Percentiles rank a stretch among this genome's conserved stretches.
Evolutionary conservation across 192 early-diverging fungal species (phyloP).

Genomic region (Coemansia sp.): DNA sequence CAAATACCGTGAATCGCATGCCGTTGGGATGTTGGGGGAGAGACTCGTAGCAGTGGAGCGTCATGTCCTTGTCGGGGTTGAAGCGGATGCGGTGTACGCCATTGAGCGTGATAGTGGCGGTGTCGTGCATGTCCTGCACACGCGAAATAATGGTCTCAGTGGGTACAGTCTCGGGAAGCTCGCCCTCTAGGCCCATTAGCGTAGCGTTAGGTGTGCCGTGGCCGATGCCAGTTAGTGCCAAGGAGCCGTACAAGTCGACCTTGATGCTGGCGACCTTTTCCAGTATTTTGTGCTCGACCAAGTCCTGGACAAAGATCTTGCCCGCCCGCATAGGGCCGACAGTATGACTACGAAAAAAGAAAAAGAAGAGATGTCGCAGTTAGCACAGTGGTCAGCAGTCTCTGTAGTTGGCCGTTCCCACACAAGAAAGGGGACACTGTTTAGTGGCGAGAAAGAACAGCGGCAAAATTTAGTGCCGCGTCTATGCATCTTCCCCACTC

Average conservation of each 20-base stretch:
- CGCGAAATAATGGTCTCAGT: constrained; percentile 76
- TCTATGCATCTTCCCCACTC: neutral
- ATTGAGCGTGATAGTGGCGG: constrained; percentile 70
- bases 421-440: neutral
- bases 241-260: constrained; percentile 88
- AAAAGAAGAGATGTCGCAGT: neutral
- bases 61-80: constrained; percentile 77
- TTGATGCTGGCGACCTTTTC: constrained; percentile 64
- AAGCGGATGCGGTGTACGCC: constrained; percentile 79
- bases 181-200: constrained; percentile 90
- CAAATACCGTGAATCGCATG: constrained; percentile 90
- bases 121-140: constrained; percentile 72
- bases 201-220: constrained; percentile 95
- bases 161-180: constrained; percentile 81
- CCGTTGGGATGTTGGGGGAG: constrained; percentile 96
- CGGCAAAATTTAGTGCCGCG: neutral
- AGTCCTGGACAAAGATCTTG: constrained; percentile 88
- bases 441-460: neutral
- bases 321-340: constrained; percentile 99
- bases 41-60: constrained; percentile 85
- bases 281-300: constrained; percentile 67
- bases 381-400: neutral
- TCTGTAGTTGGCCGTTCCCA: constrained; percentile 4
- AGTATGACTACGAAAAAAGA: constrained; percentile 60
- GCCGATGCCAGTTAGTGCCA: constrained; percentile 92